phyloP scores from a whole-genome alignment of 306 rosid species.

The Quercus engelmannii region DNA sequence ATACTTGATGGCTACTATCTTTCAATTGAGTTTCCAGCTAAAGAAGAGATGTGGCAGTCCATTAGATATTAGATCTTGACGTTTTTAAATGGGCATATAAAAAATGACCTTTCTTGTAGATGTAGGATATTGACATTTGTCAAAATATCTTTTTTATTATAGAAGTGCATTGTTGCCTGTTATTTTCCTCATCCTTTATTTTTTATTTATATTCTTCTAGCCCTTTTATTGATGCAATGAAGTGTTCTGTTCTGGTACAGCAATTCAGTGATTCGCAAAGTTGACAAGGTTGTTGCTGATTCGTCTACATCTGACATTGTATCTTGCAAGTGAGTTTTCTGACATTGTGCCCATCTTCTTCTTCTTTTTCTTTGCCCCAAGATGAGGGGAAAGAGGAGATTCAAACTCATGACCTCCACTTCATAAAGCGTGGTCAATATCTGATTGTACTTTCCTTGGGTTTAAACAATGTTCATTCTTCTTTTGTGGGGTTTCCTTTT shows the following conservation, averaged over 20 bases:
- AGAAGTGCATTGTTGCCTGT: background rate
- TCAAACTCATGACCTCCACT: no score
- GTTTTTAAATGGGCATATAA: no score
- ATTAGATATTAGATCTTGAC: background rate
- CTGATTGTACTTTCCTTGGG: no score
- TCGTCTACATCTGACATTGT: slow-evolving; percentile 60
- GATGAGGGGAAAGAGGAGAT: no score
- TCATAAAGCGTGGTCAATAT: no score
- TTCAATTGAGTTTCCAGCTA: background rate
- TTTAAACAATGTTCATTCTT: background rate
- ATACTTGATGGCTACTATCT: background rate
- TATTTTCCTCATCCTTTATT: background rate
- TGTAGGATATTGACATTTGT: background rate
- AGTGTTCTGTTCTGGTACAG: slow-evolving; percentile 47
- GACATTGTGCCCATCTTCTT: background rate
- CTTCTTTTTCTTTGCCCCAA: no score
- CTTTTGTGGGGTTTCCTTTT: background rate
- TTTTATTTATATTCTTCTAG: background rate
- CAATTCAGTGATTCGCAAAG: slow-evolving; percentile 69
- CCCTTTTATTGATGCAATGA: slow-evolving; percentile 5
- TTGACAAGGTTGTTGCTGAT: slow-evolving; percentile 58
- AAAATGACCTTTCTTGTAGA: background rate
- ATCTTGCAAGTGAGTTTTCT: slow-evolving; percentile 66
- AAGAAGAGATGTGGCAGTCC: background rate
- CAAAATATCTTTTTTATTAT: background rate